phyloP scores from a whole-genome alignment of 1,139 yeast species.

The Diutina pseudorugosa region DNA sequence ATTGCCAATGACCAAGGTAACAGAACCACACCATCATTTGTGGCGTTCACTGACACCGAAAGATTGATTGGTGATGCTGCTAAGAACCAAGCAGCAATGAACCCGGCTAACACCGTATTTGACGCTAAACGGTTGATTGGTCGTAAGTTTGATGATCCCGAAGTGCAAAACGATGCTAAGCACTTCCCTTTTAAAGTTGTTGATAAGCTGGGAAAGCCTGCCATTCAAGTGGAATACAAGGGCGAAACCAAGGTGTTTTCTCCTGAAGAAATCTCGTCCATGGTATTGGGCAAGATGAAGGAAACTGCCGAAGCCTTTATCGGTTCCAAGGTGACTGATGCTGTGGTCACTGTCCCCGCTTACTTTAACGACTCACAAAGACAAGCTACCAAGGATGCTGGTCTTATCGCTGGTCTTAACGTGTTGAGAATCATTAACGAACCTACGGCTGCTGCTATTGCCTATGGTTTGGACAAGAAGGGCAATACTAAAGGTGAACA shows the following conservation, averaged over 20 bases:
- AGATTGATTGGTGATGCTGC: conserved; percentile 99
- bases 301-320: conserved; percentile 95
- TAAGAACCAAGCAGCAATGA: conserved; percentile 96
- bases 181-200: conserved; percentile 95
- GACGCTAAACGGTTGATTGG: conserved; percentile 98
- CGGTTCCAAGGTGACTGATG: conserved; percentile 88
- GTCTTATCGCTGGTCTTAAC: conserved; percentile 94
- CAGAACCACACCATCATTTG: conserved; percentile 98
- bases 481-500: conserved; percentile 82
- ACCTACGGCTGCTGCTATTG: conserved; percentile 98
- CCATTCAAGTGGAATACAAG: conserved; percentile 86
- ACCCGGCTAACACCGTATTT: conserved; percentile 93
- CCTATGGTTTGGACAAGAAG: conserved; percentile 89
- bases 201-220: conserved; percentile 78
- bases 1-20: conserved; percentile 99
- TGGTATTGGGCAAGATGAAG: conserved; percentile 96
- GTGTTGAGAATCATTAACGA: conserved; percentile 94
- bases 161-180: conserved; percentile 92
- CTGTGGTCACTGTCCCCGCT: conserved; percentile 94
- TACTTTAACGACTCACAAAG: conserved; percentile 96
- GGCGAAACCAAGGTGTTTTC: conserved; percentile 91
- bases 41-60: conserved; percentile 95
- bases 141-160: conserved; percentile 82
- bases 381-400: conserved; percentile 98
- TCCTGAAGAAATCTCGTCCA: conserved; percentile 94